Base-by-base conservation (phyloP, 495 filamentous ascomycete genomes). In the Schizothecium vesticola region DNA sequence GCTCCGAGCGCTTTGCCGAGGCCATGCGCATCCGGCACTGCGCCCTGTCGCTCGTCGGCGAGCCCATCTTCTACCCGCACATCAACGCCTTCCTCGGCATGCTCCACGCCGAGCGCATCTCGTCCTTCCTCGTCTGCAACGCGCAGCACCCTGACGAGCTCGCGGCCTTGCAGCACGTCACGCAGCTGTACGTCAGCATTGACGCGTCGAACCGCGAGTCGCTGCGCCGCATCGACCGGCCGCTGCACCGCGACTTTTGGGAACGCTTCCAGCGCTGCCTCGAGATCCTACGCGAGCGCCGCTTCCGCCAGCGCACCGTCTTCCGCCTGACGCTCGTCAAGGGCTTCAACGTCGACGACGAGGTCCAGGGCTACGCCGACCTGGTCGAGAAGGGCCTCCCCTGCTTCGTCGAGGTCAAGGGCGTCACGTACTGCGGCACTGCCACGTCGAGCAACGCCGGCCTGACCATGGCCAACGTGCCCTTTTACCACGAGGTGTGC, bases 71-170 rank as follows among this genome's bases (percentile, higher is more conserved):
- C 84, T 98, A 98, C 77, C 94, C 94, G 23, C 89, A 94, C 77
- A 98, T 98, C 81, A 97, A 98, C 78, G 89, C 90, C 69, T 93
- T 98, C 74, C 77, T 94, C 1, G 85, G 83, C 56, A 81, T 97
- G 80, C 82, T 98, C 67, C 94, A 98, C 79, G 79, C 73, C 22
- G 91, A 95, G 75, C 91, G 86, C 75, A 96, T 98, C 72, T 96
- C 92, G 19, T 94, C 89, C 59, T 98, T 98, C 83, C 84, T 98
- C 0, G 94, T 98, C 61, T 98, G 94, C 82, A 98, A 98, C 77
- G 94, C 94, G n/a, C 94, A 98, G 74, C 94, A 98, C 77, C 94
- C 94, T 12, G 92, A 93, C 43, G 91, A 97, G 74, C 87, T 98
- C 25, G 91, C 90, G 12, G 84, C 89, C 0, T 82, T 98, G 25